Evolutionary conservation across 2,329 filamentous ascomycete species (phyloP).

Genomic region (Arachnomyces sp.): DNA sequence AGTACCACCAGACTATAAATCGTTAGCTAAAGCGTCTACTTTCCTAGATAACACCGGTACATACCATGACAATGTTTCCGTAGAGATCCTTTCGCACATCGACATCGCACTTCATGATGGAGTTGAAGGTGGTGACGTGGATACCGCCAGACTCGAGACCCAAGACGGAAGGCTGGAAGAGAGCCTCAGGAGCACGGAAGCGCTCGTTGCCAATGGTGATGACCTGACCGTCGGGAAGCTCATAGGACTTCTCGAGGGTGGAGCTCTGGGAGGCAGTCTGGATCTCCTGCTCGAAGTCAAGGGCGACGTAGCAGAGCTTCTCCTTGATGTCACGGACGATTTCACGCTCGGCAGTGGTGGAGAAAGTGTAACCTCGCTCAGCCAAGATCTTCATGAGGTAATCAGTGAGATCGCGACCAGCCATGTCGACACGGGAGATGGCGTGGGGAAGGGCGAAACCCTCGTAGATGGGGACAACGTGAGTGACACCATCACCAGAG

Average conservation of each 20-base stretch:
- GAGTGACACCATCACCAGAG: conserved; percentile 99
- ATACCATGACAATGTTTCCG: conserved; percentile 99
- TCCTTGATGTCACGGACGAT: conserved; percentile 99
- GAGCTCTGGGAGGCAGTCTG: conserved; percentile 99
- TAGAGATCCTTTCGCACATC: conserved; percentile 99
- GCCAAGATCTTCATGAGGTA: conserved; percentile 99
- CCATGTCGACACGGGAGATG: conserved; percentile 99
- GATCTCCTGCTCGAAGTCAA: conserved; percentile 99
- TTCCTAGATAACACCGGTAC: conserved; percentile 29
- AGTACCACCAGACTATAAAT: conserved; percentile 86
- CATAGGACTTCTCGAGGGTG: conserved; percentile 98
- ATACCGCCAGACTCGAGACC: conserved; percentile 98
- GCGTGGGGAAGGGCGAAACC: conserved; percentile 99
- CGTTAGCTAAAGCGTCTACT: conserved; percentile 1
- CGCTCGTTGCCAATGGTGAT: conserved; percentile 99
- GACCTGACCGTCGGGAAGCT: conserved; percentile 98
- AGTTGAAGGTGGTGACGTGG: conserved; percentile 99
- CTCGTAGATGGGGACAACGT: conserved; percentile 99
- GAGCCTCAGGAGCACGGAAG: conserved; percentile 98
- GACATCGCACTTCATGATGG: conserved; percentile 99
- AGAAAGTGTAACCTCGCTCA: conserved; percentile 99
- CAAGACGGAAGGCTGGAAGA: conserved; percentile 97
- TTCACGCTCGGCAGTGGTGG: conserved; percentile 99
- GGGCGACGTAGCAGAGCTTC: conserved; percentile 99
- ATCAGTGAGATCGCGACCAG: conserved; percentile 98